Percentiles rank a stretch among this genome's conserved stretches.
These are phyloP conservation scores for Yarrowia yakushimensis DNA, from an alignment of 805 yeast genomes.

Conservation along the genomic window DNA sequence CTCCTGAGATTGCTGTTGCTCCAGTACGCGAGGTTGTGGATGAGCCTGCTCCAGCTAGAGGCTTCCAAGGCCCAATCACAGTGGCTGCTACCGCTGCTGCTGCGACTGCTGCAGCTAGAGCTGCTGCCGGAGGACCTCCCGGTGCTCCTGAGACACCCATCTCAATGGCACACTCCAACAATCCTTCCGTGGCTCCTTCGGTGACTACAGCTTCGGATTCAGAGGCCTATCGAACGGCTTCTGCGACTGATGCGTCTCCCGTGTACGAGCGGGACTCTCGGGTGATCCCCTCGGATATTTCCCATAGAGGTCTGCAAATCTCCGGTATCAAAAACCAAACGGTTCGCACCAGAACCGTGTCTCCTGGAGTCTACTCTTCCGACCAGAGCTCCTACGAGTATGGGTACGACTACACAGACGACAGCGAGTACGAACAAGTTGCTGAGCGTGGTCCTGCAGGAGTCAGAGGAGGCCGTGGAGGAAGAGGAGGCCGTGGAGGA, in stretches of 20 bases:
- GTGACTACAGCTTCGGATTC: slow-evolving; percentile 12
- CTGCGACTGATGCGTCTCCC: slow-evolving; percentile 12
- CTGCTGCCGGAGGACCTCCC: slow-evolving; percentile 10
- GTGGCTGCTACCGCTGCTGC: slow-evolving; percentile 17
- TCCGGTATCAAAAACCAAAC: neutral
- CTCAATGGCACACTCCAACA: slow-evolving; percentile 6
- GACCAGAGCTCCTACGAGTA: slow-evolving; percentile 7
- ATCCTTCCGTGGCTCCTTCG: neutral
- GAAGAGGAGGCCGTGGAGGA: neutral
- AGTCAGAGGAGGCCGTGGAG: neutral
- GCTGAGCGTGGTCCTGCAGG: neutral
- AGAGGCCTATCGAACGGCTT: slow-evolving; percentile 5
- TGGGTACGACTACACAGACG: slow-evolving; percentile 10
- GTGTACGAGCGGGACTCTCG: neutral
- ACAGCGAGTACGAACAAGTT: slow-evolving; percentile 9
- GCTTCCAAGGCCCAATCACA: neutral
- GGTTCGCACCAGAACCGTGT: neutral
- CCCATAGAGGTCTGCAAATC: neutral
- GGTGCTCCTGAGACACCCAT: slow-evolving; percentile 14
- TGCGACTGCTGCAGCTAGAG: slow-evolving; percentile 7
- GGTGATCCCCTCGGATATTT: slow-evolving; percentile 7
- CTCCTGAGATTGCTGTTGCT: neutral
- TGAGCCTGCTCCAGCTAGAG: neutral
- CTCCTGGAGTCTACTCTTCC: slow-evolving; percentile 12
- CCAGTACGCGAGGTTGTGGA: neutral